Evolutionary conservation across 805 yeast genomes (phyloP), one percentile per base, ranked within the genome.

Genomic region (Lipomyces mesembrius): DNA sequence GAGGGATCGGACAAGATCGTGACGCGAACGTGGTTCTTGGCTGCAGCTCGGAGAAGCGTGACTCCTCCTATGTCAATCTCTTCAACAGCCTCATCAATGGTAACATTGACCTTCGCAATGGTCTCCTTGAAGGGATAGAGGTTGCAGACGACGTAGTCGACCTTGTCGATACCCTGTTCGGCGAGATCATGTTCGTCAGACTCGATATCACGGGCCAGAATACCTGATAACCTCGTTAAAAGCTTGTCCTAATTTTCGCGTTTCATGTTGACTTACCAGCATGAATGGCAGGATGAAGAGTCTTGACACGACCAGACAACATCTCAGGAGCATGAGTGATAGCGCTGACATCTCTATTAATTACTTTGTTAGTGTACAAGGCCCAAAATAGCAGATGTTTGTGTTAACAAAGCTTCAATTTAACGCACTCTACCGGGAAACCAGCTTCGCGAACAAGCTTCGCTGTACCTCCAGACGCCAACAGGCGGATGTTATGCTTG

Each of bases 61-160:
- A 95, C 99, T 79, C 99, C 96, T 76, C 99, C 99, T 77, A 95
- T 95, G 78, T 95, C 99, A 75, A 95, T 89, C 81, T 95, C 98
- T 83, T 95, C 99, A 63, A 95, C 98, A 25, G 99, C 99, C 83
- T 95, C 99, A 51, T 88, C 93, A 72, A 95, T 87, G 56, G 98
- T 95, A 71, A 95, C 99, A 71, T 95, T 92, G 74, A 91, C 92
- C 80, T 94, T 94, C 71, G 97, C 90, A 69, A 95, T 91, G 60
- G 99, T 95, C 82, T 95, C 97, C 83, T 94, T 92, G 87, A 95
- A 95, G 34, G 99, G 99, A 81, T 95, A 95, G 80, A 95, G 85
- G 85, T 95, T 95, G 84, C 99, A 95, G 63, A 95, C 97, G 62
- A 95, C 99, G 76, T 83, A 92, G 83, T 95, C 99, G 72, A 95